Conservation (phyloP, 164 flowering plant genomes). For the Sedum album region DNA sequence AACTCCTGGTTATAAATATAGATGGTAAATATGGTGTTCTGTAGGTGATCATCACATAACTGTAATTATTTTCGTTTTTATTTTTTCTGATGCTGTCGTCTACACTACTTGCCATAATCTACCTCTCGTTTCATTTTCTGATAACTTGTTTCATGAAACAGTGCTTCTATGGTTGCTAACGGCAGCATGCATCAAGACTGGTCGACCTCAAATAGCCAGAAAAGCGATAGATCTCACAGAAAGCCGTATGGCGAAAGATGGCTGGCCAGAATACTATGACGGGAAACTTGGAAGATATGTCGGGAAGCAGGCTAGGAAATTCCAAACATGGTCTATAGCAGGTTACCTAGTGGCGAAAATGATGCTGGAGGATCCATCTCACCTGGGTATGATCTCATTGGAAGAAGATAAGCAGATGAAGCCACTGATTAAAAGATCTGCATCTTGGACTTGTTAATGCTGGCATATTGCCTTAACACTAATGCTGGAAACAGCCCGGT, state of each 20-base stretch:
- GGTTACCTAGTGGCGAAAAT: constrained; percentile 52
- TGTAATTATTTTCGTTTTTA: no score
- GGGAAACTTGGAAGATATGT: constrained; percentile 39
- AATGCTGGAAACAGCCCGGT: not conserved
- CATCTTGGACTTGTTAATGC: constrained; percentile 38
- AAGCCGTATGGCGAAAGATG: constrained; percentile 32
- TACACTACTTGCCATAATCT: not conserved
- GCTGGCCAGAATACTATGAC: constrained; percentile 47
- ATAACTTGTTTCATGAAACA: not conserved
- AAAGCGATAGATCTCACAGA: constrained; percentile 42
- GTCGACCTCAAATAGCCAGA: constrained; percentile 24
- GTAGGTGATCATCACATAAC: no score
- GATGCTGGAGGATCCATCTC: constrained; percentile 51
- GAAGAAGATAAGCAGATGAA: constrained; percentile 51
- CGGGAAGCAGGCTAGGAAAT: constrained; percentile 49
- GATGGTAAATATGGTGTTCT: no score
- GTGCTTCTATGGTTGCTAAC: not conserved
- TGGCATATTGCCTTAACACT: not conserved
- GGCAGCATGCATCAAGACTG: not conserved
- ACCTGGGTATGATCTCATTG: constrained; percentile 45
- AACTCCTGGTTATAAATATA: no score
- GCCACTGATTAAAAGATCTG: constrained; percentile 41
- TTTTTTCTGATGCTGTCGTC: no score
- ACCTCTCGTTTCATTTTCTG: not conserved
- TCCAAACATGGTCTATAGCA: constrained; percentile 50